Conservation (phyloP, 345 rosid genomes). For the Raphanus raphanistrum region DNA sequence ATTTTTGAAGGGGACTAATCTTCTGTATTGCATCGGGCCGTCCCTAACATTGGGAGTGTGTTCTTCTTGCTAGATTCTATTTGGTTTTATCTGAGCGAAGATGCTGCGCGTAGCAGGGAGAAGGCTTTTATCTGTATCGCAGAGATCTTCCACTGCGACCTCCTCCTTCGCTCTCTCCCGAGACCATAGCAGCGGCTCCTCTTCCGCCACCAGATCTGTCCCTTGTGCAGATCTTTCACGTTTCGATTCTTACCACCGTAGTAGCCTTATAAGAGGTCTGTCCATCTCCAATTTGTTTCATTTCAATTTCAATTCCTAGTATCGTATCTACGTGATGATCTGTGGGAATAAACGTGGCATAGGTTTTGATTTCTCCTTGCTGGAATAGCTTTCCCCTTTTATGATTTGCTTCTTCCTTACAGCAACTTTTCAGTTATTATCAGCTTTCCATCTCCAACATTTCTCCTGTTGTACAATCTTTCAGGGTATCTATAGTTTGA, state of each 20-base stretch:
- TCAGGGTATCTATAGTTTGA: too few species aligned
- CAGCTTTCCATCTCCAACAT: too few species aligned
- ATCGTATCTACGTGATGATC: neutral
- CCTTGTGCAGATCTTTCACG: conserved; percentile 45
- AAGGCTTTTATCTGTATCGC: conserved; percentile 56
- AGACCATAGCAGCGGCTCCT: conserved; percentile 15
- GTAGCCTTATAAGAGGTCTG: conserved; percentile 59
- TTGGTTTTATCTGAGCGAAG: conserved; percentile 33
- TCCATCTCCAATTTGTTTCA: neutral
- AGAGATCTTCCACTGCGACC: conserved; percentile 51
- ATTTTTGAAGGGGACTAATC: conserved; percentile 3
- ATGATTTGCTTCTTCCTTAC: neutral
- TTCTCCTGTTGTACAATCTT: too few species aligned
- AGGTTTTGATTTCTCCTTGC: neutral
- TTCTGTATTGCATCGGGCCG: conserved; percentile 16
- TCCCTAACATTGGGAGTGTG: conserved; percentile 29
- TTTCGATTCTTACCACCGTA: conserved; percentile 36
- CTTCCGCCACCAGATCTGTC: conserved; percentile 20
- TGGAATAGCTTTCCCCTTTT: neutral
- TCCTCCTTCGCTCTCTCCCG: conserved; percentile 34
- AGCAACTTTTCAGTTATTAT: neutral
- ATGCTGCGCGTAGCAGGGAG: conserved; percentile 84
- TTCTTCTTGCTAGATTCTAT: too few species aligned
- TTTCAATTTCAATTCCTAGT: neutral
- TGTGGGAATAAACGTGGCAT: neutral